Evolutionary conservation across 108 stramenopile species (phyloP).

Genomic region (Licmophora abbreviata): DNA sequence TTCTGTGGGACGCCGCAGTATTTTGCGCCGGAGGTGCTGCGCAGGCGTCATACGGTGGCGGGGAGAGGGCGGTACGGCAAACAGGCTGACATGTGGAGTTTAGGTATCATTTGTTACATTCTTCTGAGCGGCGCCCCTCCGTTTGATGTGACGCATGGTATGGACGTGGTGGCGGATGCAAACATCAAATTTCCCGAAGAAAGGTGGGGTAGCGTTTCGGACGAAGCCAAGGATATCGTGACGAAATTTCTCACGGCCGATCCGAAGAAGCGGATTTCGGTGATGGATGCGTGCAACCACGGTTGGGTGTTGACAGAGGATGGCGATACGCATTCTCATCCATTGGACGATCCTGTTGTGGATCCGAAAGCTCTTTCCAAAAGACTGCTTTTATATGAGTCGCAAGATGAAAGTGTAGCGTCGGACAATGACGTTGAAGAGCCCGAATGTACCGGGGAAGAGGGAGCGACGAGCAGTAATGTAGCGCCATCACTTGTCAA

Average conservation of each 20-base stretch:
- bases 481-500: too few relatives aligned
- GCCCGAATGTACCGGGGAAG: too few relatives aligned
- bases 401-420: too few relatives aligned
- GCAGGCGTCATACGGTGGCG: slow-evolving; percentile 55
- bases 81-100: slow-evolving; percentile 78
- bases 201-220: slow-evolving; percentile 42
- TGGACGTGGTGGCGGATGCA: slow-evolving; percentile 37
- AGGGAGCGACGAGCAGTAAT: too few relatives aligned
- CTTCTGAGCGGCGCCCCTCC: slow-evolving; percentile 70
- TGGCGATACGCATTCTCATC: slow-evolving; percentile 81
- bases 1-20: slow-evolving; percentile 92
- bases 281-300: slow-evolving; percentile 68
- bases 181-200: slow-evolving; percentile 37
- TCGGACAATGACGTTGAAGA: too few relatives aligned
- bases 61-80: slow-evolving; percentile 80
- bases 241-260: slow-evolving; percentile 43
- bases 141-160: slow-evolving; percentile 43
- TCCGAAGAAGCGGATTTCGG: slow-evolving; percentile 53
- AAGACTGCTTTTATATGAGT: neutral
- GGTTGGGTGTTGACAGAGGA: slow-evolving; percentile 74
- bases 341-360: slow-evolving; percentile 59
- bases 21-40: slow-evolving; percentile 88
- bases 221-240: slow-evolving; percentile 65
- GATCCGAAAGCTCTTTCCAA: neutral
- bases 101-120: slow-evolving; percentile 84